Evolutionary conservation across 805 yeast species (phyloP).

Genomic region (Suhomyces tanzawaensis): DNA sequence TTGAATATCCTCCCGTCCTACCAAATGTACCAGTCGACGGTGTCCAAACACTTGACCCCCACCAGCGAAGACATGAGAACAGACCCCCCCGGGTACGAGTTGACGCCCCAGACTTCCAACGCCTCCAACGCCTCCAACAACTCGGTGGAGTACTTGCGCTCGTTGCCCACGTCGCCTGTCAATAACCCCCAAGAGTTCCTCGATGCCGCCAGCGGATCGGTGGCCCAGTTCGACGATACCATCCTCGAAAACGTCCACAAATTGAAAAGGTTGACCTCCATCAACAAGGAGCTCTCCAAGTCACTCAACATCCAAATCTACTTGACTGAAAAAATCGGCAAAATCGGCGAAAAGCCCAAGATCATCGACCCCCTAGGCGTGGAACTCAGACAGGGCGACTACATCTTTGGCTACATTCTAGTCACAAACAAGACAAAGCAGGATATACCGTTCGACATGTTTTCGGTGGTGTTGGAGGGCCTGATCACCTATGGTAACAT

Average conservation of each 20-base stretch:
- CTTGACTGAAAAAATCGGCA: conserved; percentile 35
- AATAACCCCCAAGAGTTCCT: conserved; percentile 2
- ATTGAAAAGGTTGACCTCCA: conserved; percentile 28
- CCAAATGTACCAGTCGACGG: conserved; percentile 38
- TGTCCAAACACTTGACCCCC: conserved; percentile 36
- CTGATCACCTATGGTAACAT: conserved; percentile 22
- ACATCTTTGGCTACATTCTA: conserved; percentile 33
- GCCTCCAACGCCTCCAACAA: conserved; percentile 8
- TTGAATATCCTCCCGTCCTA: conserved; percentile 40
- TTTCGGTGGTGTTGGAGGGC: conserved; percentile 39
- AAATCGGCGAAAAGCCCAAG: conserved; percentile 29
- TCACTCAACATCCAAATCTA: conserved; percentile 27
- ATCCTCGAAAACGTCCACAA: conserved; percentile 35
- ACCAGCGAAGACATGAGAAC: conserved; percentile 23
- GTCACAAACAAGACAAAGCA: conserved; percentile 26
- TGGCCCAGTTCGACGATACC: conserved; percentile 24
- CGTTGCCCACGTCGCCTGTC: conserved; percentile 17
- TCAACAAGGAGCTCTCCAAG: conserved; percentile 27
- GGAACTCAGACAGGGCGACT: conserved; percentile 37
- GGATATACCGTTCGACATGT: conserved; percentile 39
- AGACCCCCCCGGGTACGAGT: conserved; percentile 36
- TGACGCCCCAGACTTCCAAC: conserved; percentile 20
- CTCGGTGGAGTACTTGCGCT: conserved; percentile 18
- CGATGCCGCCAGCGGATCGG: not conserved
- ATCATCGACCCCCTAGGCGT: conserved; percentile 29